Base-by-base conservation (phyloP, 2,329 filamentous ascomycete genomes). In the Bipolaris cookei region DNA sequence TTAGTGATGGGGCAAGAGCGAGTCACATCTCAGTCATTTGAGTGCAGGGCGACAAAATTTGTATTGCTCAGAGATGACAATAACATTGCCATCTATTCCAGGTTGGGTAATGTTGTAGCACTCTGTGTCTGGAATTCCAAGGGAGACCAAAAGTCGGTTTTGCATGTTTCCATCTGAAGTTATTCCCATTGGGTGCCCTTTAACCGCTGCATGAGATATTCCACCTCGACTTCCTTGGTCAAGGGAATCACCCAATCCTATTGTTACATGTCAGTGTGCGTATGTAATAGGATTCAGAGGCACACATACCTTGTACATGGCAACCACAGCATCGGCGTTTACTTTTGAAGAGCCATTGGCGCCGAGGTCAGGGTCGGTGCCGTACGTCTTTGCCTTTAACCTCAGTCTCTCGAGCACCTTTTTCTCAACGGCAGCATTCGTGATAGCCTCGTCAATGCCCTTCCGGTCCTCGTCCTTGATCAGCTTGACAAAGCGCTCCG, bases 201-300 rank as follows among this genome's bases (percentile, higher is more conserved):
- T 51, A 99, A 80, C 62, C 95, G 86, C 78, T 98, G 92, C 91
- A 99, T 96, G 67, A 99, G 82, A 76, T 99, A 99, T 69, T 99
- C 95, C 8, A 99, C 92, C 82, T 99, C 95, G 38, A 99, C 94
- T 63, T 92, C 90, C 78, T 99, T 99, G n/a, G 95, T 99, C 76
- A 98, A 79, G 0, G 95, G 95, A 67, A 99, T 99, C 59, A 99
- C 93, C 78, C 90, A 91, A 76, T 97, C 86, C 83, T 70, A 51
- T 10, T 30, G 7, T 37, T 21, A 11, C 13, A 14, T 37, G 38
- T 57, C 21, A 37, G 16, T 32, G 25, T n/a, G 30, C 7, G 5
- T 6, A 20, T n/a, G 3, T 16, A 6, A 5, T 21, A 11, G 0
- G 14, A 25, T 14, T 3, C 34, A 6, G 41, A 16, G 37, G 6